A percentile compares a stretch with the other conserved stretches of the same genome.
phyloP scores from a whole-genome alignment of 176 grass and related monocot genomes.

The Alloteropsis semialata region DNA sequence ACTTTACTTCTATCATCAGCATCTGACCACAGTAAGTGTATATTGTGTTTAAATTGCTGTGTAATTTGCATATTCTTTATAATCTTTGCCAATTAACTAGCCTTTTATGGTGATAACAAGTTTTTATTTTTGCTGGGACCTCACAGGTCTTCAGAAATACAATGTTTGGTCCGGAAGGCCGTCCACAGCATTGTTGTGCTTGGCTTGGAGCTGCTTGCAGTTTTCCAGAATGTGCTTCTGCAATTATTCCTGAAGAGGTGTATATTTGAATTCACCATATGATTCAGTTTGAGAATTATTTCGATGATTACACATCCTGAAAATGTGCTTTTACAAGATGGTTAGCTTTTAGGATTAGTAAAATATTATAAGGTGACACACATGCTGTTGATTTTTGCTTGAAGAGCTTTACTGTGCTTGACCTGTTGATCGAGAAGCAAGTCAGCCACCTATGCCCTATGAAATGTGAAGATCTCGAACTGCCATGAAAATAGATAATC shows the following conservation, averaged over 20 bases:
- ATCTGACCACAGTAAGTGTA: constrained; percentile 90
- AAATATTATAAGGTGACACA: constrained; percentile 9
- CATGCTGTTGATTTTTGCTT: constrained; percentile 15
- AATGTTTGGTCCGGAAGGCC: constrained; percentile 99
- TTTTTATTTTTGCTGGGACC: constrained; percentile 33
- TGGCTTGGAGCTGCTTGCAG: constrained; percentile 98
- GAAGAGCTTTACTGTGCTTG: background rate
- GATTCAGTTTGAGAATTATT: constrained; percentile 6
- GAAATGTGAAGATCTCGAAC: background rate
- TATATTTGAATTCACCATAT: constrained; percentile 28
- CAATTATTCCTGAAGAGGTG: constrained; percentile 91
- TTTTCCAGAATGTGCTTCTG: constrained; percentile 97
- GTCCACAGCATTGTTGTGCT: constrained; percentile 92
- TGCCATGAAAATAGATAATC: constrained; percentile 20
- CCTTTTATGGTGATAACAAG: constrained; percentile 19
- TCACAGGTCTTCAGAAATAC: constrained; percentile 96
- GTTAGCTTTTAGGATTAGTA: background rate
- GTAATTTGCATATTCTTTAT: constrained; percentile 2
- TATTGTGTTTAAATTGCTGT: constrained; percentile 15
- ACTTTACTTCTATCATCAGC: constrained; percentile 98
- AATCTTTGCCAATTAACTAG: constrained; percentile 9
- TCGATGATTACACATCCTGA: constrained; percentile 11
- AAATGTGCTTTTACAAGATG: constrained; percentile 15
- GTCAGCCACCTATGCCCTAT: background rate
- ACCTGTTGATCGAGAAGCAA: background rate